A percentile compares a stretch with the other conserved stretches of the same genome.
These are phyloP conservation scores for Amylocystis lapponica DNA, from an alignment of 768 basidiomycete genomes.

Conservation along the genomic window DNA sequence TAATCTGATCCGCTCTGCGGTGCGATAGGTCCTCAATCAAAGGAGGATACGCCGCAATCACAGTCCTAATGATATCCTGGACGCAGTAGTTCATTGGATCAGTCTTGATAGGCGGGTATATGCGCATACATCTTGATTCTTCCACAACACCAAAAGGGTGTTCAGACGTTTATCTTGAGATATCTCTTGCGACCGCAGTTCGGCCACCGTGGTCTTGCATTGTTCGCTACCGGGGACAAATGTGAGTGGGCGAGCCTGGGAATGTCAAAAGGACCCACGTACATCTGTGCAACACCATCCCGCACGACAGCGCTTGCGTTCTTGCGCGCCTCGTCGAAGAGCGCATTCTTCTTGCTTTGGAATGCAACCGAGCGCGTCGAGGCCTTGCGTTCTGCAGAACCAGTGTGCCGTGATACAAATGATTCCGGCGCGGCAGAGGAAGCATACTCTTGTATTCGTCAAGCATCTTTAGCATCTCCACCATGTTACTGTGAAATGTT, in stretches of 20 bases:
- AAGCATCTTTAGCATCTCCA: constrained; percentile 22
- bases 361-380: constrained; percentile 16
- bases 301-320: constrained; percentile 12
- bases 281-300: constrained; percentile 18
- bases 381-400: constrained; percentile 20
- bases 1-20: constrained; percentile 24
- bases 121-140: constrained; percentile 15
- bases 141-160: constrained; percentile 11
- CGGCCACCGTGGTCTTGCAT: constrained; percentile 13
- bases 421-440: not conserved
- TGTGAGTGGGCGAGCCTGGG: constrained; percentile 2
- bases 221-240: constrained; percentile 29
- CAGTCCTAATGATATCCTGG: constrained; percentile 10
- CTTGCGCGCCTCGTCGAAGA: constrained; percentile 17
- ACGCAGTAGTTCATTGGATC: not conserved
- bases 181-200: constrained; percentile 18
- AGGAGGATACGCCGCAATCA: constrained; percentile 10
- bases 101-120: too few species aligned
- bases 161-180: constrained; percentile 13
- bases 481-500: constrained; percentile 9
- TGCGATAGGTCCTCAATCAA: constrained; percentile 29
- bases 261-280: constrained; percentile 10
- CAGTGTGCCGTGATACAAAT: not conserved
- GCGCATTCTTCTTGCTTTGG: constrained; percentile 17
- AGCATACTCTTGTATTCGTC: constrained; percentile 22